Evolutionary conservation across 371 early-diverging fungal genomes (phyloP).

Genomic region (Choanephora cucurbitarum): DNA sequence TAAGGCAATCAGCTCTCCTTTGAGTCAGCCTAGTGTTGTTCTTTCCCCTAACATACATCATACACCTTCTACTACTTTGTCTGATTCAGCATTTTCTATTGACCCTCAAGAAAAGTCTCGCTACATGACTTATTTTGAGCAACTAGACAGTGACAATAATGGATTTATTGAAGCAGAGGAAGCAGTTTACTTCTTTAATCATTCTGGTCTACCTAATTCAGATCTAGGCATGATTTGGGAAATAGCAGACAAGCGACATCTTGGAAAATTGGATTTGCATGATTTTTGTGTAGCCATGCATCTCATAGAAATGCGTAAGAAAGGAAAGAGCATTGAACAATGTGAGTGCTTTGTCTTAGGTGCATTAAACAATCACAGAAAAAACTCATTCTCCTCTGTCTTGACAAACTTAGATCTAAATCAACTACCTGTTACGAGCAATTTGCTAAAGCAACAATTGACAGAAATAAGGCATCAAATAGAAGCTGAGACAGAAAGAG

Average conservation of each 20-base stretch:
- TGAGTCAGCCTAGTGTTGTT: background rate
- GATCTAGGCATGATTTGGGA: conserved; percentile 54
- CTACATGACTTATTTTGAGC: conserved; percentile 12
- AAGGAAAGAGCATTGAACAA: conserved; percentile 13
- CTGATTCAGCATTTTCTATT: background rate
- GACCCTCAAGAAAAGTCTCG: conserved; percentile 7
- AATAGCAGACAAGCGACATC: conserved; percentile 15
- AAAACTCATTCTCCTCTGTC: background rate
- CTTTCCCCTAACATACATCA: background rate
- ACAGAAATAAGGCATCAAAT: conserved; percentile 10
- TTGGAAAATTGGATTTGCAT: conserved; percentile 16
- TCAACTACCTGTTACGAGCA: background rate
- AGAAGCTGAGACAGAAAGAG: background rate
- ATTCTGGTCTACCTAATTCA: conserved; percentile 62
- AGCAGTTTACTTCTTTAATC: conserved; percentile 65
- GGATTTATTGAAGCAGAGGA: conserved; percentile 12
- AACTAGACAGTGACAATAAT: conserved; percentile 9
- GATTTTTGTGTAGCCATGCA: conserved; percentile 26
- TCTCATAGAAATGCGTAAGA: conserved; percentile 16
- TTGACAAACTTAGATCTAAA: background rate
- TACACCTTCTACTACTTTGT: too few relatives aligned
- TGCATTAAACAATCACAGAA: background rate
- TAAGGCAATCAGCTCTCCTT: background rate
- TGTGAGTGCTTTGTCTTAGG: conserved; percentile 3
- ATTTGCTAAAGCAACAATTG: conserved; percentile 5